These are phyloP conservation scores for Dittrichia graveolens DNA, from an alignment of 129 eudicot genomes.

Conservation along the genomic window DNA sequence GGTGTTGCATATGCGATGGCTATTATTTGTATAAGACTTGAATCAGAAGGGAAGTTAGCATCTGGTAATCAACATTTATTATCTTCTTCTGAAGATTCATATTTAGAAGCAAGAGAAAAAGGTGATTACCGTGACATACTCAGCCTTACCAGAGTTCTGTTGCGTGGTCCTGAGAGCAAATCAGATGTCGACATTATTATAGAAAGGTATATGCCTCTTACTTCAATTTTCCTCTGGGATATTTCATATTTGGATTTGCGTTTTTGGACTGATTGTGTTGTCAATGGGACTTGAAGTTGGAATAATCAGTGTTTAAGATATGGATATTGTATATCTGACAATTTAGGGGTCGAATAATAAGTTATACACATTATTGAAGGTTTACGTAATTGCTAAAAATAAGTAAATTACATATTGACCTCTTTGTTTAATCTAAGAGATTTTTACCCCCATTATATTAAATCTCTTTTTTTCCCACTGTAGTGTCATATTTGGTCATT, in stretches of 20 bases:
- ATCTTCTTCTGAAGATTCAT: constrained; percentile 36
- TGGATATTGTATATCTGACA: too few species aligned
- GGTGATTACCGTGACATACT: constrained; percentile 96
- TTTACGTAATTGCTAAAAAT: not conserved
- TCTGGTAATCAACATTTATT: constrained; percentile 26
- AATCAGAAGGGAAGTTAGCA: constrained; percentile 59
- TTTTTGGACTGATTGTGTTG: too few species aligned
- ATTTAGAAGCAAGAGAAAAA: constrained; percentile 64
- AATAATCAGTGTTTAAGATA: too few species aligned
- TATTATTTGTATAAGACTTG: constrained; percentile 77
- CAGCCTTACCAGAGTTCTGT: constrained; percentile 84
- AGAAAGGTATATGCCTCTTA: constrained; percentile 70
- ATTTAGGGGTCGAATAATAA: not conserved
- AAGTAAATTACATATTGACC: too few species aligned
- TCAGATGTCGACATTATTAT: constrained; percentile 74
- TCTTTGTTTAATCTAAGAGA: not conserved
- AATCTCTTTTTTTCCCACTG: not conserved
- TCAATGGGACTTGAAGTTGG: too few species aligned
- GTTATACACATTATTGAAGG: not conserved
- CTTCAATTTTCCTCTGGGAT: not conserved
- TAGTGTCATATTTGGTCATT: too few species aligned
- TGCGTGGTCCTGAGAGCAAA: constrained; percentile 92
- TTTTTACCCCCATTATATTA: not conserved
- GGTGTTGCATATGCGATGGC: constrained; percentile 98
- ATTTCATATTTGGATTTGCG: not conserved